Percentiles rank a stretch among this genome's conserved stretches.
Conservation (phyloP, 192 early-diverging fungal genomes). For the Backusella circina region DNA sequence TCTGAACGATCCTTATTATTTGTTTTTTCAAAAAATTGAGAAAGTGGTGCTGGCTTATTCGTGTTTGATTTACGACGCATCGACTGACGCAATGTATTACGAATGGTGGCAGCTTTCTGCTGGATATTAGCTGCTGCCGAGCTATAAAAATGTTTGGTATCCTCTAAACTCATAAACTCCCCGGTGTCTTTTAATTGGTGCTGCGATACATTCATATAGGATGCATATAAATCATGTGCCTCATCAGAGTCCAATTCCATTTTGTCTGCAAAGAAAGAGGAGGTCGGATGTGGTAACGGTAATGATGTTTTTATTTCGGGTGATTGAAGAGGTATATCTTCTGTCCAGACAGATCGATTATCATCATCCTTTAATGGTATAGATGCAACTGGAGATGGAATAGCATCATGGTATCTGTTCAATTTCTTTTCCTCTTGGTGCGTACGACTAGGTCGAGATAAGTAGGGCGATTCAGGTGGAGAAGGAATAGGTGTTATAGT, state of each 20-base stretch:
- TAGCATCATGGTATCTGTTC: not conserved
- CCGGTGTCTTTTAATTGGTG: not conserved
- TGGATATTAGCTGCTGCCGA: conserved; percentile 5
- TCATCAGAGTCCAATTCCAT: conserved; percentile 19
- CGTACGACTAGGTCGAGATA: not conserved
- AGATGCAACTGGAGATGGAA: not conserved
- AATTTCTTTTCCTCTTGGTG: not conserved
- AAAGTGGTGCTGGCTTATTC: not conserved
- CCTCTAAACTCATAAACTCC: conserved; percentile 14
- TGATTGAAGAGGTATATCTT: not conserved
- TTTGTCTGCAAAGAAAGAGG: conserved; percentile 20
- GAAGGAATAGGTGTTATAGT: not conserved
- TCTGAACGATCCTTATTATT: not conserved
- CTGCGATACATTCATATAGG: not conserved
- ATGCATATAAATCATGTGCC: conserved; percentile 11
- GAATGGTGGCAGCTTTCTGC: conserved; percentile 16
- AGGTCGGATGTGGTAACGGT: conserved; percentile 3
- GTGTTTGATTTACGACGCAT: conserved; percentile 13
- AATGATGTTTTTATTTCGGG: not conserved
- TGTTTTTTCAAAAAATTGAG: not conserved
- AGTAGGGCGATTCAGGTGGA: not conserved
- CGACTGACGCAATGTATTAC: conserved; percentile 13
- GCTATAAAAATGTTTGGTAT: not conserved
- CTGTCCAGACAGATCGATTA: not conserved
- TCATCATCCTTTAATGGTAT: not conserved